Percentiles rank a stretch among this genome's conserved stretches.
These are phyloP conservation scores for Dioscorea alata DNA, from an alignment of 106 monocot species.

Conservation along the genomic window DNA sequence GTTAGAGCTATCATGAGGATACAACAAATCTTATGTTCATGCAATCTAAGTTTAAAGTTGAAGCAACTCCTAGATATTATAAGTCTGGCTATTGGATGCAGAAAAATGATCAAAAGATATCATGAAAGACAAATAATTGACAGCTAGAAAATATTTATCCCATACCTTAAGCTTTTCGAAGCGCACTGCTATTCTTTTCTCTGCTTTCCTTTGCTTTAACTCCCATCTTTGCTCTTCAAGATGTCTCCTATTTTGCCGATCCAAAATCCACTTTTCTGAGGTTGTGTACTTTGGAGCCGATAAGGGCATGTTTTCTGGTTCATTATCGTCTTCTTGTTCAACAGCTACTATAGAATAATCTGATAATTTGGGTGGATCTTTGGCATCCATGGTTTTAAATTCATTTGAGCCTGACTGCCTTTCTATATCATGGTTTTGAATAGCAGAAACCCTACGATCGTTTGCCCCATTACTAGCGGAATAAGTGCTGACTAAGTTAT, in stretches of 20 bases:
- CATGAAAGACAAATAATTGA: too few species aligned
- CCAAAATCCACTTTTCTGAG: conserved; percentile 80
- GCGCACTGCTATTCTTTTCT: conserved; percentile 52
- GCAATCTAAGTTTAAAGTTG: too few species aligned
- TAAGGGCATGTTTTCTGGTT: conserved; percentile 21
- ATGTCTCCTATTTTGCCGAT: conserved; percentile 57
- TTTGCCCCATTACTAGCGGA: conserved; percentile 26
- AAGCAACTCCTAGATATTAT: too few species aligned
- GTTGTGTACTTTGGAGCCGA: conserved; percentile 82
- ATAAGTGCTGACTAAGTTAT: conserved; percentile 15
- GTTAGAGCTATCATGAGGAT: too few species aligned
- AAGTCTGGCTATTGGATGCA: too few species aligned
- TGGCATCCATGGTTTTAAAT: conserved; percentile 19
- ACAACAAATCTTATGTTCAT: too few species aligned
- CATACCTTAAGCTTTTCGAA: conserved; percentile 84
- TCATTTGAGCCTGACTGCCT: conserved; percentile 33
- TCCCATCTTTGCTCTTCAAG: conserved; percentile 60
- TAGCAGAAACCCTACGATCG: conserved; percentile 28
- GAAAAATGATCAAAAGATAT: too few species aligned
- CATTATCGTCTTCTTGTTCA: conserved; percentile 54
- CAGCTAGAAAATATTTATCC: too few species aligned
- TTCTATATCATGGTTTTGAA: conserved; percentile 32
- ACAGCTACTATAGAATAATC: neutral
- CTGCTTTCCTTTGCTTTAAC: conserved; percentile 66
- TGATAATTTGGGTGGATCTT: too few species aligned